Evolutionary conservation across 306 rosid genomes (phyloP).

Genomic region (Gleditsia sinensis): DNA sequence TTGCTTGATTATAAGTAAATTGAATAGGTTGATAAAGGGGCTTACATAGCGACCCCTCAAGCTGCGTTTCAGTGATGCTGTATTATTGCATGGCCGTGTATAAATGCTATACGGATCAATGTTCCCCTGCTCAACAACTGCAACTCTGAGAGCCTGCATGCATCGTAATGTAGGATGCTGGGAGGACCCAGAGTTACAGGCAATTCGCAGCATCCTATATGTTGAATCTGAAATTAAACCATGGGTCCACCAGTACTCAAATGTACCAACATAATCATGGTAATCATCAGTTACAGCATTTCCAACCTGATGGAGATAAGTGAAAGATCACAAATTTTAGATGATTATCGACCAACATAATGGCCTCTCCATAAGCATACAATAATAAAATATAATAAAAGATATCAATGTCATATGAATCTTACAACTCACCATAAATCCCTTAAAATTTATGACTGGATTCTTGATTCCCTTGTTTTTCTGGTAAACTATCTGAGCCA

Average conservation of each 20-base stretch:
- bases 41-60: conserved; percentile 89
- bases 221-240: conserved; percentile 77
- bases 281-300: conserved; percentile 82
- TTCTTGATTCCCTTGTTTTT: conserved; percentile 68
- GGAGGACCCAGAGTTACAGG: conserved; percentile 58
- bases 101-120: conserved; percentile 77
- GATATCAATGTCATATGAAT: conserved; percentile 14
- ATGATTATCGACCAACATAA: conserved; percentile 13
- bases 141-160: conserved; percentile 45
- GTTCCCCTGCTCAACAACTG: conserved; percentile 62
- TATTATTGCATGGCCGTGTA: conserved; percentile 59
- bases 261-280: conserved; percentile 70
- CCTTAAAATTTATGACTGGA: conserved; percentile 83
- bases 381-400: no score
- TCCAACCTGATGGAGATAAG: conserved; percentile 57
- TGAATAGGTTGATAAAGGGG: conserved; percentile 18
- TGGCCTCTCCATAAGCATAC: background rate
- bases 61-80: conserved; percentile 54
- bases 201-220: conserved; percentile 42
- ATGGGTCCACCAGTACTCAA: conserved; percentile 80
- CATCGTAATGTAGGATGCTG: conserved; percentile 65
- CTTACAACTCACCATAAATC: conserved; percentile 76
- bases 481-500: conserved; percentile 70
- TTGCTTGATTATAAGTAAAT: background rate
- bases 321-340: conserved; percentile 26